Percentiles rank a stretch among this genome's conserved stretches.
Conservation (phyloP, 2,329 filamentous ascomycete genomes). For the Neonectria punicea region DNA sequence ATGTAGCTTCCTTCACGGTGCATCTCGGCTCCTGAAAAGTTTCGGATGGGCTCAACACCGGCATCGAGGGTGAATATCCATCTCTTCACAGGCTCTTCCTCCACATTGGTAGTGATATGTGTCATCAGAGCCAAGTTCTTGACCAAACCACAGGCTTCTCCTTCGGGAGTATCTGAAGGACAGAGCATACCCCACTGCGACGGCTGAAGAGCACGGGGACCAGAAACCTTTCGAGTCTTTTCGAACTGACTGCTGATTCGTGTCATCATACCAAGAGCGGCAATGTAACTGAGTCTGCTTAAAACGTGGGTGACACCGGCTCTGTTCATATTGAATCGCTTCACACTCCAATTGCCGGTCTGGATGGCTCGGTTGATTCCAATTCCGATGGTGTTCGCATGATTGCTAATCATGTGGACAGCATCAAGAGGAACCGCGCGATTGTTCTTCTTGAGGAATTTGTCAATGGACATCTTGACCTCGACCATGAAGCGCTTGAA, state of each 20-base stretch:
- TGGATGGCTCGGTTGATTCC: constrained; percentile 97
- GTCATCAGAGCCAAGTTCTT: constrained; percentile 99
- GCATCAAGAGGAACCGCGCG: constrained; percentile 90
- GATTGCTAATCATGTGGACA: constrained; percentile 82
- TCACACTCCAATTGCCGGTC: constrained; percentile 97
- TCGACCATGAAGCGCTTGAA: constrained; percentile 95
- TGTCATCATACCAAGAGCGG: constrained; percentile 99
- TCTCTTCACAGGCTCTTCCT: constrained; percentile 88
- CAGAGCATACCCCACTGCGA: constrained; percentile 99
- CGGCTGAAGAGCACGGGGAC: constrained; percentile 93
- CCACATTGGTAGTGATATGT: constrained; percentile 96
- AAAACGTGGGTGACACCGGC: constrained; percentile 97
- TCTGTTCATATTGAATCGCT: constrained; percentile 98
- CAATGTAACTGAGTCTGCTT: constrained; percentile 95
- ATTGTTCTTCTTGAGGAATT: constrained; percentile 93
- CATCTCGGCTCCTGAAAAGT: constrained; percentile 81
- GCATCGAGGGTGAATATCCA: constrained; percentile 89
- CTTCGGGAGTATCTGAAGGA: constrained; percentile 96
- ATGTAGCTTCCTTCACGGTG: constrained; percentile 87
- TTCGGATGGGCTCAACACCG: constrained; percentile 80
- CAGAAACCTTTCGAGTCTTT: constrained; percentile 96
- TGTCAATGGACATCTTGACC: constrained; percentile 94
- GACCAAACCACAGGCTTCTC: constrained; percentile 96
- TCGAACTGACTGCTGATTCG: constrained; percentile 98
- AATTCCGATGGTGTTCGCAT: constrained; percentile 87